phyloP scores from a whole-genome alignment of 192 early-diverging fungal species.

The Diversispora epigaea region DNA sequence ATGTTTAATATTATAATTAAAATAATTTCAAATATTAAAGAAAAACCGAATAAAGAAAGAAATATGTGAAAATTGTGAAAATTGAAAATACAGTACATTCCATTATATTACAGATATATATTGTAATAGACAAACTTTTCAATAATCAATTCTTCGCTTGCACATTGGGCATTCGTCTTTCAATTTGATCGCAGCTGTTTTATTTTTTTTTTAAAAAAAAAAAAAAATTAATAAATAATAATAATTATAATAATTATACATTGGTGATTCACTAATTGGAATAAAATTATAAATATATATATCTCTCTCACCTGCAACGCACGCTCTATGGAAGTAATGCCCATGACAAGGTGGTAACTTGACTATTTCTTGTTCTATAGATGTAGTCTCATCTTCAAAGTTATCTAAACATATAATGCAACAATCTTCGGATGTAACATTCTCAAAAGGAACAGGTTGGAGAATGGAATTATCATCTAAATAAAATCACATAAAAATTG shows the following conservation, averaged over 20 bases:
- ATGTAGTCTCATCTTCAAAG: conserved; percentile 15
- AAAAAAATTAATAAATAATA: conserved; percentile 6
- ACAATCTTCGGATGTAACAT: conserved; percentile 19
- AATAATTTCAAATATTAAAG: too few relatives aligned
- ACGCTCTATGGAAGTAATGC: conserved; percentile 31
- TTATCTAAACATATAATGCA: conserved; percentile 29
- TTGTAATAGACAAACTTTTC: background rate
- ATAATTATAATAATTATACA: background rate
- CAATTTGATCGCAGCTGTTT: conserved; percentile 30
- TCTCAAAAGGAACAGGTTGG: conserved; percentile 9
- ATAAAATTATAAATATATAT: background rate
- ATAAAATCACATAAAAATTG: too few relatives aligned
- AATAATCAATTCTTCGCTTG: conserved; percentile 31
- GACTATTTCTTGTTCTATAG: conserved; percentile 24
- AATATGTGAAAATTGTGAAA: too few relatives aligned
- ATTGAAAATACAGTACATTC: too few relatives aligned
- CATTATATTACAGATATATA: background rate
- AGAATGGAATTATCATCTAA: conserved; percentile 33
- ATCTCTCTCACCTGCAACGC: conserved; percentile 21
- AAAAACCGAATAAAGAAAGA: too few relatives aligned
- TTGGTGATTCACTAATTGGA: too few relatives aligned
- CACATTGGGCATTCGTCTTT: conserved; percentile 32
- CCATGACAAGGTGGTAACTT: conserved; percentile 31
- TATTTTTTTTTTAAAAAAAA: too few relatives aligned
- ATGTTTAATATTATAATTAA: too few relatives aligned